These are phyloP conservation scores for Mesembryanthemum crystallinum DNA, from an alignment of 148 eudicot species.

Conservation along the genomic window DNA sequence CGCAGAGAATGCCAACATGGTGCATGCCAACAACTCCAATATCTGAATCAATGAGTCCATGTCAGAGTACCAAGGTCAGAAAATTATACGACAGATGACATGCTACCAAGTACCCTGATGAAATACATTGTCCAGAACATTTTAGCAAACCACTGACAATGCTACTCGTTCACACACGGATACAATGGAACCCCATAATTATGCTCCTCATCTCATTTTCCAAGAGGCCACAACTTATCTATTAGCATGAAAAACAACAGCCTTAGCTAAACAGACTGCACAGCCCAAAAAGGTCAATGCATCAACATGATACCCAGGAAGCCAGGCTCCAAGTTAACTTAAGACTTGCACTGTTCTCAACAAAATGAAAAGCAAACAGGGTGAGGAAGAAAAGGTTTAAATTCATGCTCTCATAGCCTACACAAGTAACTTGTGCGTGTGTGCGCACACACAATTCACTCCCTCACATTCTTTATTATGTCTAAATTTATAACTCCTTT, in stretches of 20 bases:
- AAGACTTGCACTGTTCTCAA: neutral
- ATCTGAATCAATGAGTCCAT: constrained; percentile 46
- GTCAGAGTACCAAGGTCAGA: neutral
- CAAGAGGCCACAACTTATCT: no score
- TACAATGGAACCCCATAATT: neutral
- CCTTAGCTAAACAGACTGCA: neutral
- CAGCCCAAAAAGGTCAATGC: neutral
- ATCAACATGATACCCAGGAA: neutral
- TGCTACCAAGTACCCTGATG: neutral
- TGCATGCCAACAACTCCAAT: constrained; percentile 84
- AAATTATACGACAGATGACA: neutral
- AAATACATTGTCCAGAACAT: neutral
- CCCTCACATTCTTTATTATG: neutral
- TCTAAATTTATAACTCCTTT: neutral
- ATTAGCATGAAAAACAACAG: no score
- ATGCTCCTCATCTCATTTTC: no score
- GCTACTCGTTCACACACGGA: neutral
- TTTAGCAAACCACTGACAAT: neutral
- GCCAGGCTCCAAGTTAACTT: neutral
- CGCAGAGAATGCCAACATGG: constrained; percentile 91
- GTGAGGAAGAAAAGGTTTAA: neutral
- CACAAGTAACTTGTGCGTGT: no score
- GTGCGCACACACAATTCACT: no score
- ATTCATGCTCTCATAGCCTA: neutral
- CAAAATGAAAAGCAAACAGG: neutral